These are phyloP conservation scores for Globisporangium megalacanthum DNA, from an alignment of 352 stramenopile genomes.

Conservation along the genomic window DNA sequence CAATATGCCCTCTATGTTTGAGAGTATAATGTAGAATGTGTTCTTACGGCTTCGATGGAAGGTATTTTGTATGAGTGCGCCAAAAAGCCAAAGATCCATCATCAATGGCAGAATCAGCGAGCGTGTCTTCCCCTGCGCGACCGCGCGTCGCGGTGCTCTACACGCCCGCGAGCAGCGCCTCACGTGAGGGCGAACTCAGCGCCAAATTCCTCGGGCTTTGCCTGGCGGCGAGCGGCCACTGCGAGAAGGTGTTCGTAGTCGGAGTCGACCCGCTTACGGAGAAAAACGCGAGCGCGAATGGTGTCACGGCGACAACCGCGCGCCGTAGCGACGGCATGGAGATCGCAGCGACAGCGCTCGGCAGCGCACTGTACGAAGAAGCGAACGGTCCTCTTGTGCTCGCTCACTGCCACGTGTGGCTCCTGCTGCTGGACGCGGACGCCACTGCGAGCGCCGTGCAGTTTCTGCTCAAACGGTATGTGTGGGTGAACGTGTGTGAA, in stretches of 20 bases:
- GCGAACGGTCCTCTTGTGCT: slow-evolving; percentile 29
- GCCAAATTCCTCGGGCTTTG: slow-evolving; percentile 61
- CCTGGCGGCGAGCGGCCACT: slow-evolving; percentile 40
- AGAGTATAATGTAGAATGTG: too few relatives aligned
- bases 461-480: slow-evolving; percentile 41
- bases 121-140: slow-evolving; percentile 2
- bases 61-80: too few relatives aligned
- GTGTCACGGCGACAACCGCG: slow-evolving; percentile 10
- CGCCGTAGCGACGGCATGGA: slow-evolving; percentile 45
- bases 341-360: slow-evolving; percentile 24
- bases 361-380: slow-evolving; percentile 29
- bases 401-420: slow-evolving; percentile 50
- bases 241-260: slow-evolving; percentile 41
- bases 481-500: background rate
- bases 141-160: slow-evolving; percentile 54
- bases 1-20: too few relatives aligned
- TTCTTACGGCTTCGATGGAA: too few relatives aligned
- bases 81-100: background rate
- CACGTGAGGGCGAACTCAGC: slow-evolving; percentile 50
- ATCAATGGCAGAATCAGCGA: background rate
- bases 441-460: slow-evolving; percentile 28
- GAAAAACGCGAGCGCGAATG: slow-evolving; percentile 1
- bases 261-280: slow-evolving; percentile 5
- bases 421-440: slow-evolving; percentile 52
- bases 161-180: slow-evolving; percentile 35